Conservation (phyloP, 495 filamentous ascomycete species). For the Zalerion maritima region DNA sequence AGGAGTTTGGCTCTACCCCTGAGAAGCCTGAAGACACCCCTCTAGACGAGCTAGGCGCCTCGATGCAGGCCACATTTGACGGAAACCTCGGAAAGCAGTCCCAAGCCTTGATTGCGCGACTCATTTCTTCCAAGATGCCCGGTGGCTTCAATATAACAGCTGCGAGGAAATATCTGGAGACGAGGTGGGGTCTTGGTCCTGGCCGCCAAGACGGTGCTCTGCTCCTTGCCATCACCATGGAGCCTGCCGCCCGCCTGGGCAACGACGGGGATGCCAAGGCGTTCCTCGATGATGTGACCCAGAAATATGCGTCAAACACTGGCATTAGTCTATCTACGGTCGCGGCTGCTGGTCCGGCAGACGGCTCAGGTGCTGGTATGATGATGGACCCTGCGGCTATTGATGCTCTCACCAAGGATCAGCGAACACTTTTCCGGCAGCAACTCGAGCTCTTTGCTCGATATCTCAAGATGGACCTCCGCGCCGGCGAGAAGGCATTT, state of each 20-base stretch:
- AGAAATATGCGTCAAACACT: slow-evolving; percentile 77
- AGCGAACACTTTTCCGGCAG: slow-evolving; percentile 88
- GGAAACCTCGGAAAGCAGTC: slow-evolving; percentile 96
- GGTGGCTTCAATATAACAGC: slow-evolving; percentile 97
- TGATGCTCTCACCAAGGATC: slow-evolving; percentile 93
- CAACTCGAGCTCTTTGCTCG: slow-evolving; percentile 88
- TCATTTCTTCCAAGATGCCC: slow-evolving; percentile 98
- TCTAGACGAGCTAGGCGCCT: slow-evolving; percentile 82
- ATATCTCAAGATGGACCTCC: slow-evolving; percentile 93
- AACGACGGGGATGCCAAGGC: slow-evolving; percentile 83
- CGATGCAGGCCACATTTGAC: slow-evolving; percentile 97
- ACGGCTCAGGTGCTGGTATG: slow-evolving; percentile 65
- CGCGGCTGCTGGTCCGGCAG: slow-evolving; percentile 55
- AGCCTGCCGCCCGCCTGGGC: slow-evolving; percentile 75
- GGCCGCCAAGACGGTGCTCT: slow-evolving; percentile 89
- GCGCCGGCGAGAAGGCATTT: slow-evolving; percentile 86
- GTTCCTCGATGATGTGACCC: slow-evolving; percentile 71
- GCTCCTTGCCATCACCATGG: slow-evolving; percentile 79
- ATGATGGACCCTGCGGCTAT: slow-evolving; percentile 98
- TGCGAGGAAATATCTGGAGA: slow-evolving; percentile 86
- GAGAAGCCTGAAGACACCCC: slow-evolving; percentile 98
- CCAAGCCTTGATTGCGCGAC: slow-evolving; percentile 76
- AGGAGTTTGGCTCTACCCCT: slow-evolving; percentile 94
- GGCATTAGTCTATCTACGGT: slow-evolving; percentile 76
- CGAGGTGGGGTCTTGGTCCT: slow-evolving; percentile 74